Percentiles rank a stretch among this genome's conserved stretches.
Conservation (phyloP, 164 flowering plant species). For the Chimonanthus praecox region DNA sequence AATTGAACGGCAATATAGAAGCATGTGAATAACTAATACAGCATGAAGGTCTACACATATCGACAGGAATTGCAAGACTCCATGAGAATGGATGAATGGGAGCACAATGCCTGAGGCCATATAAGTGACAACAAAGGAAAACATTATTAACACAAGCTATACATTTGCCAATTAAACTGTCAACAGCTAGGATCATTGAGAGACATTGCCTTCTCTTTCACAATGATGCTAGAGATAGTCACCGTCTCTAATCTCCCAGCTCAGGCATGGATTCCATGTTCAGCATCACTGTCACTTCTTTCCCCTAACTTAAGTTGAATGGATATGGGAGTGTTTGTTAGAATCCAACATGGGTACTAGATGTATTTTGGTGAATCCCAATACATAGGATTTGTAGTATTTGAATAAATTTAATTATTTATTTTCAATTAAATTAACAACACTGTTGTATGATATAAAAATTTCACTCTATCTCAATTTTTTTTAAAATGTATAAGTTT, state of each 20-base stretch:
- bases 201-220: not conserved
- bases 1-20: not conserved
- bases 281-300: not conserved
- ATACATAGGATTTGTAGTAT: too few relatives aligned
- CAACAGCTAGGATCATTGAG: not conserved
- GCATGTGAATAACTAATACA: not conserved
- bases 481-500: too few relatives aligned
- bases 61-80: not conserved
- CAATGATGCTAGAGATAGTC: not conserved
- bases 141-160: too few relatives aligned
- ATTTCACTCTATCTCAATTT: too few relatives aligned
- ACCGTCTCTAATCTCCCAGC: not conserved
- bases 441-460: too few relatives aligned
- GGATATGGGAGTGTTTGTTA: not conserved
- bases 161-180: not conserved
- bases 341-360: not conserved
- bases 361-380: too few relatives aligned
- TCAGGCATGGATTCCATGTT: not conserved
- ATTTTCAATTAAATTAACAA: too few relatives aligned
- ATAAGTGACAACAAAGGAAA: not conserved
- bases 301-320: too few relatives aligned
- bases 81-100: not conserved
- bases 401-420: too few relatives aligned
- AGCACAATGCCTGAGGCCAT: not conserved
- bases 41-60: not conserved